A percentile compares a stretch with the other conserved stretches of the same genome.
phyloP scores from a whole-genome alignment of 257 asterid species.

The Solanum microdontum region DNA sequence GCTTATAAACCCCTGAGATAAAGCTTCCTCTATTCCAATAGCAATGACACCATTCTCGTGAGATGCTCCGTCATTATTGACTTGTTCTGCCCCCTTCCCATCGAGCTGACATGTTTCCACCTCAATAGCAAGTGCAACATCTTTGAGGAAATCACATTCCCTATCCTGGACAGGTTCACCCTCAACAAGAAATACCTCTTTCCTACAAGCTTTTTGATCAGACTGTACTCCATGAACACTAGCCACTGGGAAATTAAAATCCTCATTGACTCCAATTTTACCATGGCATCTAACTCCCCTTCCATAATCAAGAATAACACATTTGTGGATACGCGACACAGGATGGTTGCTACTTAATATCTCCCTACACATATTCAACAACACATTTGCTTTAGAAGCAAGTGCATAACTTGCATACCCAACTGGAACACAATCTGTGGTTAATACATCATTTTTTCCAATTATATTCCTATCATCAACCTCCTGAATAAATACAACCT shows the following conservation, averaged over 20 bases:
- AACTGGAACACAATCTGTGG: constrained; percentile 1
- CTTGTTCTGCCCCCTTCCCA: constrained; percentile 8
- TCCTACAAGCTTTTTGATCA: constrained; percentile 11
- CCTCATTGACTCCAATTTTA: constrained; percentile 9
- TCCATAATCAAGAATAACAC: constrained; percentile 11
- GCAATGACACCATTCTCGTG: constrained; percentile 9
- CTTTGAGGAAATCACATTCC: constrained; percentile 10
- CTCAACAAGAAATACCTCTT: constrained; percentile 32
- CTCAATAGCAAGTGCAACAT: constrained; percentile 16
- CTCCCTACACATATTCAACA: constrained; percentile 56
- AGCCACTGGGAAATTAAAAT: constrained; percentile 6
- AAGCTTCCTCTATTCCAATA: constrained; percentile 6
- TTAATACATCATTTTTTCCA: constrained; percentile 5
- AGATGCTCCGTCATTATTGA: constrained; percentile 7
- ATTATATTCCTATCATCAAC: constrained; percentile 22
- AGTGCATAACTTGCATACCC: constrained; percentile 11
- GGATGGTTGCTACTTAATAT: constrained; percentile 63
- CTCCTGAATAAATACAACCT: constrained; percentile 38
- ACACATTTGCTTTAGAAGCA: constrained; percentile 23
- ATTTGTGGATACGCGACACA: constrained; percentile 31
- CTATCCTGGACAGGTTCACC: constrained; percentile 16
- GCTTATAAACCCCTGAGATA: constrained; percentile 2
- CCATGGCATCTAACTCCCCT: constrained; percentile 9
- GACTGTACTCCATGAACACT: constrained; percentile 17
- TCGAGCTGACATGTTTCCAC: constrained; percentile 8